Evolutionary conservation across 2,329 filamentous ascomycete genomes (phyloP), one percentile per base, ranked within the genome.

Genomic region (Leptographium flavum): DNA sequence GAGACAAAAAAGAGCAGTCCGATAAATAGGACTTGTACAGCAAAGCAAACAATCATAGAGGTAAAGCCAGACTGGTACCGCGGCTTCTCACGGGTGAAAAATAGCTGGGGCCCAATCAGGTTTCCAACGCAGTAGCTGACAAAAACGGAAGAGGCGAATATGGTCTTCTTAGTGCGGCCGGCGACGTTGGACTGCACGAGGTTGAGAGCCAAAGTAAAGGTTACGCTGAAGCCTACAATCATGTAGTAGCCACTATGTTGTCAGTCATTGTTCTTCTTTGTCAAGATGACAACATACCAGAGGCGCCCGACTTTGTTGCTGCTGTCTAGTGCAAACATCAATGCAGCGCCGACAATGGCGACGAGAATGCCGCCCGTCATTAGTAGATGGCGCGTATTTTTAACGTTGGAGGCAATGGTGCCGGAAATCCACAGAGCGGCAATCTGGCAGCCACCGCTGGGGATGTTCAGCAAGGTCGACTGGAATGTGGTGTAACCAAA

Each of bases 101-200:
- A 80, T 60, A 80, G 79, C 57, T 79, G 79, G 0, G 77, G 76
- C 0, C 75, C 71, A 4, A 66, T 68, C 37, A 79, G 75, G 52
- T 79, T 79, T 4, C 75, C 76, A 1, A 71, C 65, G 52, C 73
- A 77, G 45, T 73, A 73, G 0, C 73, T 73, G 14, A 79, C 63
- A 60, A 75, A 79, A 3, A 78, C 63, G 46, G 76, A 68, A 1
- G 71, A 74, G 23, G 76, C 77, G n/a, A 74, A 74, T 25, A 78
- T 70, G 41, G 79, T 74, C 55, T 81, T 78, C 56, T 79, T 79
- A 1, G 74, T 76, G 49, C 76, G 73, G 0, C 74, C 74, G 2
- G 63, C 67, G 0, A 65, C 67, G 50, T 73, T 73, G 28, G 66
- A 67, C 0, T 67, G 69, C 39, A 66, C 65, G 45, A 71, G 61